Evolutionary conservation across 1,139 yeast species (phyloP), one percentile per base, ranked within the genome.

Genomic region (Taphrina confusa): DNA sequence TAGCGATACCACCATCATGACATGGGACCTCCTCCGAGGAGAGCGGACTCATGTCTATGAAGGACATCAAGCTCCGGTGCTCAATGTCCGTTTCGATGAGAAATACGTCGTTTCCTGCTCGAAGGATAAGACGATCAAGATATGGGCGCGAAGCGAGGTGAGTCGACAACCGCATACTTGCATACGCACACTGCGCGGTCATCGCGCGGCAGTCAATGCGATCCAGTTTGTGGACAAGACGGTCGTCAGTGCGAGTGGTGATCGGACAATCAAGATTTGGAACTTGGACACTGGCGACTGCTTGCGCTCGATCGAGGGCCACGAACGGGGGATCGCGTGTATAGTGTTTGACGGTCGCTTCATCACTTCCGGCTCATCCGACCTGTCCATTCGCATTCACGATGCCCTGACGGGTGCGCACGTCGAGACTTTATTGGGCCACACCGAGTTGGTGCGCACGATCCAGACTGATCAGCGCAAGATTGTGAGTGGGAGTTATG

Each of bases 241-340:
- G 28, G 62, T 62, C 34, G 64, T 62, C 20, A 51, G 57, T 25
- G 64, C 64, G n/a, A 51, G 62, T 36, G 98, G 97, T 61, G 98
- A 92, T 75, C 82, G 96, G 69, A 90, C 97, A 20, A 97, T 92
- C 57, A 82, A 97, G 73, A 87, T 92, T 71, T 92, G 98, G 98
- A 96, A 92, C 74, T 82, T 91, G 73, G 85, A 88, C 69, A 82
- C 89, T 42, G 94, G 96, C 28, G 92, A 88, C 75, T 89, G 96
- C 72, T 84, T 92, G 44, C 79, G 88, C 70, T 90, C 96, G 20
- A 62, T 62, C 34, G 50, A 57, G 36, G 64, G 57, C 11, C 64
- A 61, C 25, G 50, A 46, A 25, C 52, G 64, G 6, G 64, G 64
- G 12, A 62, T 62, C 30, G 64, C 64, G 6, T 62, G 64, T 45